These are phyloP conservation scores for Ephemerocybe angulata DNA, from an alignment of 768 basidiomycete species.

Conservation along the genomic window DNA sequence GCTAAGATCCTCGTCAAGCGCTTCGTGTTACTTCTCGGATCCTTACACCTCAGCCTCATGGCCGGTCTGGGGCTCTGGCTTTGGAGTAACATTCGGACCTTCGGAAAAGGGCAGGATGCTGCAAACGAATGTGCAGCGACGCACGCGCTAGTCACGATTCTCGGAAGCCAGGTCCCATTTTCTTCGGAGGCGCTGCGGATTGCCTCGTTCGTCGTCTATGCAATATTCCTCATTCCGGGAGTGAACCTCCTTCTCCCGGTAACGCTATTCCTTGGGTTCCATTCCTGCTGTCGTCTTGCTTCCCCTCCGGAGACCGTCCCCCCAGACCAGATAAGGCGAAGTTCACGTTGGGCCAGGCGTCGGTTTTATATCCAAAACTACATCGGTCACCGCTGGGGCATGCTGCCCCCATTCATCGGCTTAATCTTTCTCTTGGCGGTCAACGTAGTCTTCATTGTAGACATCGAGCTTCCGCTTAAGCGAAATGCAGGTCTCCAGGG, in stretches of 20 bases:
- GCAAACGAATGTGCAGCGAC: not conserved
- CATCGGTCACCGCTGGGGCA: not conserved
- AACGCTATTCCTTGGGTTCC: not conserved
- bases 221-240: not conserved
- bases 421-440: conserved; percentile 11
- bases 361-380: no score
- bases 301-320: not conserved
- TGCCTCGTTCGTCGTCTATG: conserved; percentile 2
- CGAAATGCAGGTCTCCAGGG: conserved; percentile 4
- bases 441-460: conserved; percentile 17
- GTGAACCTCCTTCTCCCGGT: conserved; percentile 1
- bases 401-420: not conserved
- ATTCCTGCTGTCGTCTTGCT: not conserved
- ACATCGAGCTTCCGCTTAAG: conserved; percentile 16
- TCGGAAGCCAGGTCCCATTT: not conserved
- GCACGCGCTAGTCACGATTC: not conserved
- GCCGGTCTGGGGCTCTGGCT: conserved; percentile 10
- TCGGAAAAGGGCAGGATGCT: not conserved
- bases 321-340: not conserved
- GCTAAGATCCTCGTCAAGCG: not conserved
- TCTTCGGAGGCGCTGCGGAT: not conserved
- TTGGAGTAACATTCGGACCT: conserved; percentile 3
- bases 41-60: conserved; percentile 9
- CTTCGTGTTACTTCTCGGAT: not conserved
- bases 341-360: no score